These are phyloP conservation scores for Leishmania martiniquensis DNA, from an alignment of 208 protist species.

Conservation along the genomic window DNA sequence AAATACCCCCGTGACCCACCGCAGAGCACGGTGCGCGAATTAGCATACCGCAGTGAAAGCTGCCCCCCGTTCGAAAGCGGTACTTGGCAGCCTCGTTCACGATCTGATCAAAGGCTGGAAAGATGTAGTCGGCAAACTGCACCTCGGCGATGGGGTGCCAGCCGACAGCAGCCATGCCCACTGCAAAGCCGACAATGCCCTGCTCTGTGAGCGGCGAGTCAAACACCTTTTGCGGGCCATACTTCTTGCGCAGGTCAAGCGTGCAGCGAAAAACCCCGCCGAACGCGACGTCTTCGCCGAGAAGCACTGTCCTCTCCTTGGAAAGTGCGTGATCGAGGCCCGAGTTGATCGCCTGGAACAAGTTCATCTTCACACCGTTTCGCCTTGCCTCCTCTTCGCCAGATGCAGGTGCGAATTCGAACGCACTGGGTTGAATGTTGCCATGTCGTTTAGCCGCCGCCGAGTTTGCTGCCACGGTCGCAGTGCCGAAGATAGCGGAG, in stretches of 20 bases:
- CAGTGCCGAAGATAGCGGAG: neutral
- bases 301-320: constrained; percentile 85
- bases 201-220: constrained; percentile 98
- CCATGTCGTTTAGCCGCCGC: constrained; percentile 24
- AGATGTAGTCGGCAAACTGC: constrained; percentile 99
- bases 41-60: constrained; percentile 95
- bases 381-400: constrained; percentile 40
- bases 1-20: constrained; percentile 98
- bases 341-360: constrained; percentile 95
- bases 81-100: constrained; percentile 99
- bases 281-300: constrained; percentile 98
- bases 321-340: constrained; percentile 94
- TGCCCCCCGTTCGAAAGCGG: constrained; percentile 95
- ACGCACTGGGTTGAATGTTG: constrained; percentile 39
- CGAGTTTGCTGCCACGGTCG: neutral
- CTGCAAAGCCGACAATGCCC: constrained; percentile 98
- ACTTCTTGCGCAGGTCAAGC: constrained; percentile 78
- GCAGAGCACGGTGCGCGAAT: constrained; percentile 96
- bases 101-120: constrained; percentile 98
- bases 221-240: constrained; percentile 94
- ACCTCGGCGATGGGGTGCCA: constrained; percentile 97
- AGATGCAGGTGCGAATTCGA: constrained; percentile 32
- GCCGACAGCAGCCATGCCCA: constrained; percentile 92
- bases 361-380: constrained; percentile 85
- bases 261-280: constrained; percentile 98